A percentile compares a stretch with the other conserved stretches of the same genome.
These are phyloP conservation scores for Melaleuca alternifolia DNA, from an alignment of 345 rosid species.

Conservation along the genomic window DNA sequence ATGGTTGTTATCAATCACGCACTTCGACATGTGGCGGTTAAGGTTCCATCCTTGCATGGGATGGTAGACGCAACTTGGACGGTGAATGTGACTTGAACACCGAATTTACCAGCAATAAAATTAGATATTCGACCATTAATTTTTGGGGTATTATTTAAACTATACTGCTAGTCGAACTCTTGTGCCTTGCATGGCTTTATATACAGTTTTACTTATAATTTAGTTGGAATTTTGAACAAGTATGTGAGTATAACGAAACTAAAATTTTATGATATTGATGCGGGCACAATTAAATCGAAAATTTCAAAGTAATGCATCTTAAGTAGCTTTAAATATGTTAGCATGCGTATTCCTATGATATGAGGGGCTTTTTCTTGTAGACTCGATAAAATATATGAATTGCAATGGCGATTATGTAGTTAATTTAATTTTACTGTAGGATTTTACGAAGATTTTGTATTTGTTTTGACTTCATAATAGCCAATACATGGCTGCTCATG, in stretches of 20 bases:
- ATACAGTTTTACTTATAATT: fast-evolving
- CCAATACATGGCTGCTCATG: neutral
- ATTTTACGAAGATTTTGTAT: no score
- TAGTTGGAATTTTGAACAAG: neutral
- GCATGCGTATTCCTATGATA: neutral
- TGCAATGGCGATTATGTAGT: neutral
- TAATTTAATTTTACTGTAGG: neutral
- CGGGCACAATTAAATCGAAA: neutral
- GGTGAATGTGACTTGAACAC: fast-evolving
- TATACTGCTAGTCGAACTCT: neutral
- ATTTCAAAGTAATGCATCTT: neutral
- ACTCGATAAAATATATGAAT: neutral
- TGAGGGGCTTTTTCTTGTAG: neutral
- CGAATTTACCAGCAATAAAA: neutral
- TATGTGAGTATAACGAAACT: neutral
- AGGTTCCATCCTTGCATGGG: neutral
- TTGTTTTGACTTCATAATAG: neutral
- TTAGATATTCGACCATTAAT: neutral
- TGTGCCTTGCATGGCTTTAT: neutral
- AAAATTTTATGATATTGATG: neutral
- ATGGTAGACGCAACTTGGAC: neutral
- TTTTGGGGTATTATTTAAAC: neutral
- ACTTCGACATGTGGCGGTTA: fast-evolving
- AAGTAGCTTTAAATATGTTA: neutral
- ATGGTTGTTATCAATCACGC: fast-evolving